Conservation (phyloP, 345 rosid species). For the Physaria fendleri region DNA sequence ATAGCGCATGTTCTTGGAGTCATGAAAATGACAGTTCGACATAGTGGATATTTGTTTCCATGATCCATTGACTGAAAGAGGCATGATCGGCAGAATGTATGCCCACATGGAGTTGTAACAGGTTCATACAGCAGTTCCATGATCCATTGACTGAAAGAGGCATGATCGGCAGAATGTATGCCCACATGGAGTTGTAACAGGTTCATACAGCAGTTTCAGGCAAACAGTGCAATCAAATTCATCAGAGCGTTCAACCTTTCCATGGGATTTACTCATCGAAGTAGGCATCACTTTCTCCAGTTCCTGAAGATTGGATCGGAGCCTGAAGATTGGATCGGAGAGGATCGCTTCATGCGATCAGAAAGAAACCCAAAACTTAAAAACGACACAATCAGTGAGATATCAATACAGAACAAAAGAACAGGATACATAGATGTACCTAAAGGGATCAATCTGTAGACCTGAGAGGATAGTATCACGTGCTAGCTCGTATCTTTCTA, state of each 20-base stretch:
- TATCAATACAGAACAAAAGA: conserved; percentile 4
- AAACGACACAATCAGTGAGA: conserved; percentile 4
- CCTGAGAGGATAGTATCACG: conserved; percentile 71
- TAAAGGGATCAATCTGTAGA: conserved; percentile 82
- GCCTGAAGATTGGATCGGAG: conserved; percentile 73
- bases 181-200: conserved; percentile 92
- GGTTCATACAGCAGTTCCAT: conserved; percentile 87
- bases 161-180: conserved; percentile 94
- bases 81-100: conserved; percentile 89
- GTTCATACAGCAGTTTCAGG: conserved; percentile 78
- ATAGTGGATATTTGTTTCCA: conserved; percentile 91
- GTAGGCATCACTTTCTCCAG: conserved; percentile 42
- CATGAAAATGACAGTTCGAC: conserved; percentile 81
- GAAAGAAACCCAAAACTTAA: conserved; percentile 20
- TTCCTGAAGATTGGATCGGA: conserved; percentile 60
- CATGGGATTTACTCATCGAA: conserved; percentile 34
- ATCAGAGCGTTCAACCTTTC: conserved; percentile 57
- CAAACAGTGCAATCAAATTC: conserved; percentile 93
- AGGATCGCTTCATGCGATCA: conserved; percentile 61
- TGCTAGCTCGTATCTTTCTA: conserved; percentile 84
- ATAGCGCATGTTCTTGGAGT: conserved; percentile 79
- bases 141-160: conserved; percentile 89
- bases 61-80: conserved; percentile 92
- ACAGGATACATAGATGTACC: conserved; percentile 37
- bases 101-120: conserved; percentile 92